These are phyloP conservation scores for Posidonia australis DNA, from an alignment of 106 monocot genomes.

Conservation along the genomic window DNA sequence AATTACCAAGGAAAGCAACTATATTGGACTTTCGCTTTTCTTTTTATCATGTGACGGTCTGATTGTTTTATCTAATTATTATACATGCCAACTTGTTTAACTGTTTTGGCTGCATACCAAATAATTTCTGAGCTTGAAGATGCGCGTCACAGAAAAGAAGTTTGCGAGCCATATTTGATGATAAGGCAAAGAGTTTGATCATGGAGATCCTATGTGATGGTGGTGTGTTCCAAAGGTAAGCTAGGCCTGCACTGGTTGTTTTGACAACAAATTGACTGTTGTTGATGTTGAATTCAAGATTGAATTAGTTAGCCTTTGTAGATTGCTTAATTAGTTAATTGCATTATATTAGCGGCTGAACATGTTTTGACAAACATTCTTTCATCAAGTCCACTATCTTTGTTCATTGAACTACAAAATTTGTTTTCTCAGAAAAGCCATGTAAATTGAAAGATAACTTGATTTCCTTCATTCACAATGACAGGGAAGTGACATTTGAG, in stretches of 20 bases:
- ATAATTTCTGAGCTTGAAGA: neutral
- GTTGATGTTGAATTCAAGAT: neutral
- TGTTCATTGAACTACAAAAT: no score
- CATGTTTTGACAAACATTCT: no score
- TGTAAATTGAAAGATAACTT: neutral
- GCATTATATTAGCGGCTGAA: no score
- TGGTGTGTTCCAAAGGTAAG: slow-evolving; percentile 31
- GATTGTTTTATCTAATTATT: no score
- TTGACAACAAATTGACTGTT: neutral
- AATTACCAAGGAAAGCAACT: no score
- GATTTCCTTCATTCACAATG: slow-evolving; percentile 33
- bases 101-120: neutral
- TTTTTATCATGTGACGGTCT: no score
- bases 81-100: no score
- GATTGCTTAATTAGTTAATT: no score
- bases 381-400: no score
- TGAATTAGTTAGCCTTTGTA: no score
- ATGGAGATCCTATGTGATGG: slow-evolving; percentile 46
- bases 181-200: slow-evolving; percentile 65
- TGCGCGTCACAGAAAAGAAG: slow-evolving; percentile 46
- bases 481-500: slow-evolving; percentile 46
- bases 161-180: slow-evolving; percentile 44
- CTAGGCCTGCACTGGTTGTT: neutral
- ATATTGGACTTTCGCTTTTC: no score
- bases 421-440: no score